A percentile compares a stretch with the other conserved stretches of the same genome.
phyloP scores from a whole-genome alignment of 495 filamentous ascomycete species.

The Penicillium dipodomyicola region DNA sequence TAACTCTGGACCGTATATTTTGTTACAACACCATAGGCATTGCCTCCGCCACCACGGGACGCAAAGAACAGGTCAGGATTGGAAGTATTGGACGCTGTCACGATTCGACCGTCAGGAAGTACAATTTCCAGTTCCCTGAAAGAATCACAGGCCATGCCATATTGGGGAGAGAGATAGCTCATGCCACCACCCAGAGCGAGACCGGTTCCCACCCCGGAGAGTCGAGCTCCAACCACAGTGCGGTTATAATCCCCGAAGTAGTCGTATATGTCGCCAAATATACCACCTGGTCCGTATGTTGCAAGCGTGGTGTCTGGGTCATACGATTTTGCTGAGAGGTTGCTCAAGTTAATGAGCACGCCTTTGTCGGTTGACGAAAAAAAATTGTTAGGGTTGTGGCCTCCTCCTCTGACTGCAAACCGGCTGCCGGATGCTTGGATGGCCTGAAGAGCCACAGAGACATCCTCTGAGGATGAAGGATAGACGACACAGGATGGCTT shows the following conservation, averaged over 20 bases:
- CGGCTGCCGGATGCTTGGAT: conserved; percentile 28
- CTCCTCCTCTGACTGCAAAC: conserved; percentile 49
- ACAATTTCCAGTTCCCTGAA: conserved; percentile 45
- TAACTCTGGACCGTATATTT: conserved; percentile 33
- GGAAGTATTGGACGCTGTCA: conserved; percentile 44
- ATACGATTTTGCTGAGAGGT: too few species aligned
- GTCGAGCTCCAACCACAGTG: too few species aligned
- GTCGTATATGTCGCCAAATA: too few species aligned
- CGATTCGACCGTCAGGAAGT: conserved; percentile 48
- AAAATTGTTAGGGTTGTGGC: conserved; percentile 44
- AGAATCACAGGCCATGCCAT: conserved; percentile 36
- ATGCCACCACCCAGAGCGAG: too few species aligned
- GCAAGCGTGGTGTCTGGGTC: too few species aligned
- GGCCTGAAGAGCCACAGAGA: conserved; percentile 27
- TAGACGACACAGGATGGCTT: conserved; percentile 35
- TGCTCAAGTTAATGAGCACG: conserved; percentile 44
- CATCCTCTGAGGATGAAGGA: conserved; percentile 27
- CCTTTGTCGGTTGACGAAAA: conserved; percentile 41
- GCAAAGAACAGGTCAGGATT: conserved; percentile 60
- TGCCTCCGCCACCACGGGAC: conserved; percentile 50
- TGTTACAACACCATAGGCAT: conserved; percentile 50
- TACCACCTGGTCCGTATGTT: too few species aligned
- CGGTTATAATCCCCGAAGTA: too few species aligned
- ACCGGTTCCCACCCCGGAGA: too few species aligned
- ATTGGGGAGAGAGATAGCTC: conserved; percentile 15